A percentile compares a stretch with the other conserved stretches of the same genome.
These are phyloP conservation scores for Ceratocystis colombiana DNA, from an alignment of 2,329 filamentous ascomycete species.

Conservation along the genomic window DNA sequence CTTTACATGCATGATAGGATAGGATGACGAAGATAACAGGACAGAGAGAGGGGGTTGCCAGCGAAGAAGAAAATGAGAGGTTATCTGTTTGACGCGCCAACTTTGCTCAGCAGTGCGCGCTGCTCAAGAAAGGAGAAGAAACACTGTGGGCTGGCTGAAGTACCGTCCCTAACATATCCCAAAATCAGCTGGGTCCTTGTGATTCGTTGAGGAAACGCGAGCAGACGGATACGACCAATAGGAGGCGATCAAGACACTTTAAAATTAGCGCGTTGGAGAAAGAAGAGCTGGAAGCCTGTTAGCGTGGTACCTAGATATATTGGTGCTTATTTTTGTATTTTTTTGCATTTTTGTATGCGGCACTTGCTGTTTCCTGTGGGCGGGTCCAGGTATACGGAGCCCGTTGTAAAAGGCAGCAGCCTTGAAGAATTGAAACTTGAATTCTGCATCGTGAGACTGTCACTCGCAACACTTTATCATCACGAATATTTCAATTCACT, in stretches of 20 bases:
- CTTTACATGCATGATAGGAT: not conserved
- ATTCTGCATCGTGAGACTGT: not conserved
- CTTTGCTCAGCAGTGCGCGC: not conserved
- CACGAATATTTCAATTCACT: not conserved
- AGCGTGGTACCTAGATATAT: not conserved
- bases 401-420: too few relatives aligned
- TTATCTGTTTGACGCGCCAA: not conserved
- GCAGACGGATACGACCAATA: not conserved
- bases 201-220: not conserved
- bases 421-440: too few relatives aligned
- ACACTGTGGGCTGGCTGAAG: not conserved
- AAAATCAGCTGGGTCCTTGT: not conserved
- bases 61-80: not conserved
- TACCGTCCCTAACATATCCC: not conserved
- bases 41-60: not conserved
- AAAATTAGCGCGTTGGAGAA: conserved; percentile 3
- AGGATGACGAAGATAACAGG: not conserved
- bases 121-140: not conserved
- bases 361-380: not conserved
- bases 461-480: not conserved
- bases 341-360: not conserved
- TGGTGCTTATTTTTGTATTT: not conserved
- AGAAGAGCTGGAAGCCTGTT: conserved; percentile 1
- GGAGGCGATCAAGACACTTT: not conserved
- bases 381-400: too few relatives aligned